Conservation (phyloP, 257 asterid species). For the Capsicum chinense region DNA sequence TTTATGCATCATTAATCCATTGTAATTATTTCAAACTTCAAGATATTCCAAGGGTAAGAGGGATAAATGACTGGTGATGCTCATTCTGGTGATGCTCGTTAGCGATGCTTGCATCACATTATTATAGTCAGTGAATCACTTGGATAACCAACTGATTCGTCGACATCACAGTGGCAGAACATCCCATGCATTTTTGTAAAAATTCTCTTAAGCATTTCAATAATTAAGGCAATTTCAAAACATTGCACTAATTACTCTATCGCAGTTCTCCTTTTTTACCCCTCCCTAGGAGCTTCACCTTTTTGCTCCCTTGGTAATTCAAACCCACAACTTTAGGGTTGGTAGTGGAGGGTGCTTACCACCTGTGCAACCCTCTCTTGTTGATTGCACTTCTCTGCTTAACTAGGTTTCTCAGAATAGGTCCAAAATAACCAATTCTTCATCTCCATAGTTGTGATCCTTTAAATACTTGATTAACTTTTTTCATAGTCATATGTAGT, state of each 20-base stretch:
- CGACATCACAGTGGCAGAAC: neutral
- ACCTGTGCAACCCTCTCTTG: too few species aligned
- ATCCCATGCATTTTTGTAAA: neutral
- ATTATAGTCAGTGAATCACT: constrained; percentile 11
- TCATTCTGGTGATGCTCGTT: neutral
- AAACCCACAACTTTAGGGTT: too few species aligned
- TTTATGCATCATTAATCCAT: neutral
- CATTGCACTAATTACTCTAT: neutral
- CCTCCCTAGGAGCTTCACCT: too few species aligned
- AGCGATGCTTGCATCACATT: constrained; percentile 1
- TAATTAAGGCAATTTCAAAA: constrained; percentile 20
- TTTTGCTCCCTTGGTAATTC: too few species aligned
- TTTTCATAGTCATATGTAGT: constrained; percentile 11
- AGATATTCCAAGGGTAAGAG: constrained; percentile 5
- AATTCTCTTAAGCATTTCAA: constrained; percentile 3
- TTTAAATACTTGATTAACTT: constrained; percentile 13
- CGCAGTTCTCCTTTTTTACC: too few species aligned
- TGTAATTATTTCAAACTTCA: constrained; percentile 3
- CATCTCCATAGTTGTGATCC: constrained; percentile 17
- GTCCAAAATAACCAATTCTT: constrained; percentile 1
- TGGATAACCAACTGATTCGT: constrained; percentile 13
- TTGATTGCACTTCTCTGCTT: neutral
- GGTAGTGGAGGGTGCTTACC: too few species aligned
- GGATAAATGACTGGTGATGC: constrained; percentile 14
- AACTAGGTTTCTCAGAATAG: constrained; percentile 21